These are phyloP conservation scores for Boletus sensibilis DNA, from an alignment of 768 basidiomycete genomes.

Conservation along the genomic window DNA sequence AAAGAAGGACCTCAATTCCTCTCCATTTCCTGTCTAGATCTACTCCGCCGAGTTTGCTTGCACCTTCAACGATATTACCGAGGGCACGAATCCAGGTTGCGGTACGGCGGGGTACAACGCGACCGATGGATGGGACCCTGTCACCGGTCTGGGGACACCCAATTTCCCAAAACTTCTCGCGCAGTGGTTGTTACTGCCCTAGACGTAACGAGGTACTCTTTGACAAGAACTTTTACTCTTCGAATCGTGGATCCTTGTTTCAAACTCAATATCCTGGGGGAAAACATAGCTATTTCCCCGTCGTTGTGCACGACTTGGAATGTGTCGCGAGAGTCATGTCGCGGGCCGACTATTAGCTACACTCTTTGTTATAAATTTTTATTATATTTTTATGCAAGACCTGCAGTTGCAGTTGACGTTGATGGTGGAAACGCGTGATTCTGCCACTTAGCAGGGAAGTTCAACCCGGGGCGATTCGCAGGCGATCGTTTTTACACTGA, in stretches of 20 bases:
- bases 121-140: slow-evolving; percentile 41
- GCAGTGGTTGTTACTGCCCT: slow-evolving; percentile 1
- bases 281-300: background rate
- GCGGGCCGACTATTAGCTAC: no score
- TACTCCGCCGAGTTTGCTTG: background rate
- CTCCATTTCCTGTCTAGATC: background rate
- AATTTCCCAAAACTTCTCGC: background rate
- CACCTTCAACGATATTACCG: slow-evolving; percentile 41
- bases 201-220: background rate
- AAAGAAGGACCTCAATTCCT: background rate
- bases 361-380: no score
- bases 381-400: no score
- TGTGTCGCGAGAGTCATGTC: no score
- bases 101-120: slow-evolving; percentile 37
- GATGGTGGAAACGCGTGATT: background rate
- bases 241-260: no score
- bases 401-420: no score
- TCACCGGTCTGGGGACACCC: slow-evolving; percentile 32
- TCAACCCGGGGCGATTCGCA: background rate
- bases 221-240: no score
- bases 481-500: no score
- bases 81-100: slow-evolving; percentile 45
- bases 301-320: no score
- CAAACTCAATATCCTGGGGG: background rate
- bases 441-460: background rate